These are phyloP conservation scores for Metschnikowia noctiluminum DNA, from an alignment of 805 yeast genomes.

Conservation along the genomic window DNA sequence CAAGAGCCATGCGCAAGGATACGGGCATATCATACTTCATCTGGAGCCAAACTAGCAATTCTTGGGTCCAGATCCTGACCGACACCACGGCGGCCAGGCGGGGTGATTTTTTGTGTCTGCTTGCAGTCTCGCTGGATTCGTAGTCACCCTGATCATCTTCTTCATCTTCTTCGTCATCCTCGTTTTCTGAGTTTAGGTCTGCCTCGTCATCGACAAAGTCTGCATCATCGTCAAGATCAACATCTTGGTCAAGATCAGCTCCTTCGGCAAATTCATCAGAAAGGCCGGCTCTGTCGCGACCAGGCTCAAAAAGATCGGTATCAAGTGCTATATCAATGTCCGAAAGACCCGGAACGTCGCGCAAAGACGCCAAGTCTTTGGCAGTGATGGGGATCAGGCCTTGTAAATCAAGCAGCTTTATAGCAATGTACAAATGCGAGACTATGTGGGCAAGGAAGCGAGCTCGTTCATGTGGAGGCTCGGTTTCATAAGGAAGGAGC, in stretches of 20 bases:
- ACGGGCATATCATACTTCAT: slow-evolving; percentile 82
- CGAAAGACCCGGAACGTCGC: slow-evolving; percentile 27
- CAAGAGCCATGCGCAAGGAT: slow-evolving; percentile 53
- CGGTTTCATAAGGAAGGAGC: slow-evolving; percentile 72
- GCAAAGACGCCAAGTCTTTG: slow-evolving; percentile 55
- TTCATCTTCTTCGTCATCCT: slow-evolving; percentile 36
- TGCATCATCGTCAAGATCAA: slow-evolving; percentile 12
- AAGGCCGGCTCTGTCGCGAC: slow-evolving; percentile 20
- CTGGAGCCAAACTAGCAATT: slow-evolving; percentile 69
- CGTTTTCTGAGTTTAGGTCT: slow-evolving; percentile 44
- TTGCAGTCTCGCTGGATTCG: slow-evolving; percentile 32
- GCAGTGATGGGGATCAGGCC: slow-evolving; percentile 67
- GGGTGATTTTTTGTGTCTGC: slow-evolving; percentile 59
- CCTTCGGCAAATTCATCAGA: slow-evolving; percentile 15
- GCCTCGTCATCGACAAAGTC: slow-evolving; percentile 18
- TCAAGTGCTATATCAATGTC: slow-evolving; percentile 50
- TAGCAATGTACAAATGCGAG: slow-evolving; percentile 73
- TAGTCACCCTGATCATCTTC: slow-evolving; percentile 29
- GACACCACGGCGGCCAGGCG: slow-evolving; percentile 70
- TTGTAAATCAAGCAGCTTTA: slow-evolving; percentile 68
- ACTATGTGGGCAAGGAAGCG: slow-evolving; percentile 76
- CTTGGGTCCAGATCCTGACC: slow-evolving; percentile 84
- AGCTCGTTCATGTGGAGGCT: slow-evolving; percentile 63
- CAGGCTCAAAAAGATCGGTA: slow-evolving; percentile 46
- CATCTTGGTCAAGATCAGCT: slow-evolving; percentile 14